phyloP scores from a whole-genome alignment of 179 eudicot species.

The Spergularia azorica region DNA sequence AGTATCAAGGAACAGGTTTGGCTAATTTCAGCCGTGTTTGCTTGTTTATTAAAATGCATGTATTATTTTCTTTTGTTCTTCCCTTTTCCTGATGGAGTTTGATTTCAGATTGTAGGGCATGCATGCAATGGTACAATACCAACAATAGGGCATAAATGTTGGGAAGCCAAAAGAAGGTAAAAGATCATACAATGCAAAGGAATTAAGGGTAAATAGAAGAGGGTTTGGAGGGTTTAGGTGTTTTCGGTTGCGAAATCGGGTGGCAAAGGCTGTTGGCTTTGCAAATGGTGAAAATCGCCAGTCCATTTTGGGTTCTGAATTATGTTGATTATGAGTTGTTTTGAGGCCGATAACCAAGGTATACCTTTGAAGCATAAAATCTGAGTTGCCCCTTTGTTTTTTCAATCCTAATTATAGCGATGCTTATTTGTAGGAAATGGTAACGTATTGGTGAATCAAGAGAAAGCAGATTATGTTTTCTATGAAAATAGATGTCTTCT shows the following conservation, averaged over 20 bases:
- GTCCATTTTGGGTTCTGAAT: constrained; percentile 14
- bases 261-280: constrained; percentile 30
- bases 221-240: constrained; percentile 36
- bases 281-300: constrained; percentile 23
- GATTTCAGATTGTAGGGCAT: constrained; percentile 2
- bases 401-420: constrained; percentile 26
- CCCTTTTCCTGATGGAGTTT: neutral
- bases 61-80: neutral
- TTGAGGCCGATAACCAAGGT: constrained; percentile 27
- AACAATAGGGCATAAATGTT: constrained; percentile 8
- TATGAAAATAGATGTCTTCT: too few species aligned
- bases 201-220: neutral
- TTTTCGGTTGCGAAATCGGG: constrained; percentile 13
- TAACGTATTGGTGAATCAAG: too few species aligned
- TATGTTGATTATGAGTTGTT: constrained; percentile 27
- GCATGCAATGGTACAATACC: constrained; percentile 28
- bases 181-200: neutral
- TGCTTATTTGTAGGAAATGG: neutral
- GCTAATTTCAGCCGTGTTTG: neutral
- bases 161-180: constrained; percentile 8
- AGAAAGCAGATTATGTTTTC: too few species aligned
- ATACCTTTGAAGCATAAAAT: constrained; percentile 22
- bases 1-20: neutral
- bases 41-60: constrained; percentile 3
- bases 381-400: constrained; percentile 14